phyloP scores from a whole-genome alignment of 148 eudicot species.

The Cornus florida region DNA sequence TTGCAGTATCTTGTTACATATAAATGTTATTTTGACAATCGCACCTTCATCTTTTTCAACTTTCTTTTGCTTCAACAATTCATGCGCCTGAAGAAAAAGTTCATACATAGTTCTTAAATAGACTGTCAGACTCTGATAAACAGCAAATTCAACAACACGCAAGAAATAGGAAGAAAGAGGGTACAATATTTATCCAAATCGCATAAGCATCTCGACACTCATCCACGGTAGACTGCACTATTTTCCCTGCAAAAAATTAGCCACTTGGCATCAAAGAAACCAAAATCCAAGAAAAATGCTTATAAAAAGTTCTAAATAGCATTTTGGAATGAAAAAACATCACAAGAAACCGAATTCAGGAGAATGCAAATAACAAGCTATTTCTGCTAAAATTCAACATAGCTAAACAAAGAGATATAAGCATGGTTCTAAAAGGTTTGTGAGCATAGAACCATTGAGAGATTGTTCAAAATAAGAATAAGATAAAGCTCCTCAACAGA shows the following conservation, averaged over 20 bases:
- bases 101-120: constrained; percentile 12
- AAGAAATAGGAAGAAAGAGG: constrained; percentile 22
- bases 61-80: constrained; percentile 58
- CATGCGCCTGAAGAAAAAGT: constrained; percentile 70
- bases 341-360: not conserved
- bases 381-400: not conserved
- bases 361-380: not conserved
- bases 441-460: too few relatives aligned
- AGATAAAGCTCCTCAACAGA: not conserved
- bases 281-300: not conserved
- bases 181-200: constrained; percentile 77
- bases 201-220: constrained; percentile 81
- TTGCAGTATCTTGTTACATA: not conserved
- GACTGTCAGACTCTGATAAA: constrained; percentile 7
- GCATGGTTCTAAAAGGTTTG: too few relatives aligned
- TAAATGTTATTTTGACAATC: constrained; percentile 6
- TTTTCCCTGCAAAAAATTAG: constrained; percentile 65
- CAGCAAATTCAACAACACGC: constrained; percentile 13
- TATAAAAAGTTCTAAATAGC: not conserved
- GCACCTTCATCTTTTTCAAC: constrained; percentile 63
- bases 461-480: not conserved
- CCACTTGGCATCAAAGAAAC: constrained; percentile 8
- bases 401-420: too few relatives aligned
- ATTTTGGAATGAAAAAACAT: not conserved
- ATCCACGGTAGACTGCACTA: constrained; percentile 83